Percentiles rank a stretch among this genome's conserved stretches.
Conservation (phyloP, 2,329 filamentous ascomycete genomes). For the Aspergillus pseudoviridinutans region DNA sequence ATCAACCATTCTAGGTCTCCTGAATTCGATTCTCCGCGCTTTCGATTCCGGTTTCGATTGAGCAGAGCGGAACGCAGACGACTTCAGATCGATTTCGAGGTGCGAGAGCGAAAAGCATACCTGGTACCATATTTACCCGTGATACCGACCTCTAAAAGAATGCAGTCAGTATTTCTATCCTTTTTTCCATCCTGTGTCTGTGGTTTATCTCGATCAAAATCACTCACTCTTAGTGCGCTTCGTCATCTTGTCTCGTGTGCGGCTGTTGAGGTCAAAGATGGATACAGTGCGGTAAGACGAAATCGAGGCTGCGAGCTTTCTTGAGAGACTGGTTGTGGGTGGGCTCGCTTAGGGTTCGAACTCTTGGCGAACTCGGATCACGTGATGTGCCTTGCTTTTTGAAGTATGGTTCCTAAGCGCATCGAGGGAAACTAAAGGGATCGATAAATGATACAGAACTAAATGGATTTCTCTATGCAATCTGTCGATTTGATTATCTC, state of each 20-base stretch:
- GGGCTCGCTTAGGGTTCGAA: slow-evolving; percentile 37
- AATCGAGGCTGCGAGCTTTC: slow-evolving; percentile 31
- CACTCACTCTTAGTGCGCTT: slow-evolving; percentile 80
- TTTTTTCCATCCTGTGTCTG: neutral
- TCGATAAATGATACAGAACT: neutral
- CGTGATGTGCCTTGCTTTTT: slow-evolving; percentile 16
- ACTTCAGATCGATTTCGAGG: slow-evolving; percentile 14
- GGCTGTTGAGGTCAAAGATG: slow-evolving; percentile 37
- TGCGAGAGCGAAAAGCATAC: slow-evolving; percentile 53
- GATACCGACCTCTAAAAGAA: slow-evolving; percentile 74
- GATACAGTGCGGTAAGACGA: slow-evolving; percentile 30
- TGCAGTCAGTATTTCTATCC: slow-evolving; percentile 2
- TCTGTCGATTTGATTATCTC: neutral
- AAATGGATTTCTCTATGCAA: neutral
- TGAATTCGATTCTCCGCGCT: slow-evolving; percentile 14
- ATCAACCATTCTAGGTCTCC: slow-evolving; percentile 10
- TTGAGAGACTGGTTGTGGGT: slow-evolving; percentile 33
- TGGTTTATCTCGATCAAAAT: neutral
- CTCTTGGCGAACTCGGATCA: slow-evolving; percentile 24
- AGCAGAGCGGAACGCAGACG: slow-evolving; percentile 8
- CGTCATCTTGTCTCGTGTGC: slow-evolving; percentile 67
- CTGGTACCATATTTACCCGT: slow-evolving; percentile 98
- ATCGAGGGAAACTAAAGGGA: neutral
- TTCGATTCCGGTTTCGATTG: slow-evolving; percentile 13
- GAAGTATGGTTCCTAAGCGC: neutral